Conservation (phyloP, 495 filamentous ascomycete genomes). For the Penicillium turbatum region DNA sequence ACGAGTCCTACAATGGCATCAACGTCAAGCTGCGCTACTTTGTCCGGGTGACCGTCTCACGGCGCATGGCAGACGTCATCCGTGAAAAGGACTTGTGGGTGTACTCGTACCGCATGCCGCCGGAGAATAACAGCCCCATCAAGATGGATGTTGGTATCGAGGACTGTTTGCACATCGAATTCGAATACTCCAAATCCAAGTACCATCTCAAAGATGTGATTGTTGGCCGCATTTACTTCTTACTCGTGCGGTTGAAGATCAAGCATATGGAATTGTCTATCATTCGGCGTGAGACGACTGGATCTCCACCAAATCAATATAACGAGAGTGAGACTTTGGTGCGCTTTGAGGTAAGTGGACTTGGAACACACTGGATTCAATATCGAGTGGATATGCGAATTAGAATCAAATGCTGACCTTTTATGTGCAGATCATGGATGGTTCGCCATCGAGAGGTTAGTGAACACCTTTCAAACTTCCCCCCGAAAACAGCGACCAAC, state of each 20-base stretch:
- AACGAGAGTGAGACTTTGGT: conserved; percentile 99
- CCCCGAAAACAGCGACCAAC: background rate
- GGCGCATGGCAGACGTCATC: conserved; percentile 95
- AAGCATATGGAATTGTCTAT: conserved; percentile 99
- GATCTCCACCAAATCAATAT: conserved; percentile 99
- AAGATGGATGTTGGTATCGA: conserved; percentile 99
- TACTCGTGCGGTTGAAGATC: conserved; percentile 97
- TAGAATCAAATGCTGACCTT: conserved; percentile 18
- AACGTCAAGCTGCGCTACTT: conserved; percentile 99
- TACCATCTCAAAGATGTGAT: conserved; percentile 99
- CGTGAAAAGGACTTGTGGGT: conserved; percentile 99
- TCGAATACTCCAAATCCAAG: conserved; percentile 98
- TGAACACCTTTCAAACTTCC: background rate
- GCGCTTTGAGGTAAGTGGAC: conserved; percentile 76
- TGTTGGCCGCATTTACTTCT: conserved; percentile 97
- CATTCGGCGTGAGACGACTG: conserved; percentile 94
- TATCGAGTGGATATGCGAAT: background rate
- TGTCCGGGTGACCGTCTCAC: conserved; percentile 90
- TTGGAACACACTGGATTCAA: background rate
- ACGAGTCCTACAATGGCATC: conserved; percentile 99
- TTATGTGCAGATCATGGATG: conserved; percentile 84
- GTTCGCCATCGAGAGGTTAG: conserved; percentile 84
- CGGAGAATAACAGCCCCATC: conserved; percentile 95
- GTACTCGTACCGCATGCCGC: conserved; percentile 96
- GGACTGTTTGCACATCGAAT: conserved; percentile 98